phyloP scores from a whole-genome alignment of 176 grass and related monocot species.

The Eleusine indica region DNA sequence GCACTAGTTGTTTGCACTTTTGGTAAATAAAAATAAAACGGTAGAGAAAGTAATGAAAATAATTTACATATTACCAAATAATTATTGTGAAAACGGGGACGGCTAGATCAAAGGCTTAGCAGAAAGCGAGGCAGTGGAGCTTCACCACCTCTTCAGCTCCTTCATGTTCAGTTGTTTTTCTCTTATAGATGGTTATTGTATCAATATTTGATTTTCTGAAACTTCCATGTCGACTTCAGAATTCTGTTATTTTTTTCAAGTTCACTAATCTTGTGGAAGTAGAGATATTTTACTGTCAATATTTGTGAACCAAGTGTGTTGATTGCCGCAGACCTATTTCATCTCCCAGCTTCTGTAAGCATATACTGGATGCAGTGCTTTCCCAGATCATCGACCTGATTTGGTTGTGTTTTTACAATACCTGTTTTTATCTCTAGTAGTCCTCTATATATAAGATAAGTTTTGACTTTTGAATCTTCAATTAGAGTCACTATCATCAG shows the following conservation, averaged over 20 bases:
- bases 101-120: not conserved
- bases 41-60: not conserved
- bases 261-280: not conserved
- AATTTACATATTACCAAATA: not conserved
- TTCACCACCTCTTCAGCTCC: not conserved
- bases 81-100: not conserved
- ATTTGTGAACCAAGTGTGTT: not conserved
- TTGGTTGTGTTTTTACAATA: not conserved
- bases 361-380: constrained; percentile 1
- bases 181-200: not conserved
- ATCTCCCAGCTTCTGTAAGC: not conserved
- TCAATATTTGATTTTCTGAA: not conserved
- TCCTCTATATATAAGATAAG: not conserved
- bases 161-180: not conserved
- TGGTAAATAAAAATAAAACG: not conserved
- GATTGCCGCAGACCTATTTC: not conserved
- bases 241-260: not conserved
- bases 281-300: not conserved
- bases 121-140: not conserved
- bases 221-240: not conserved
- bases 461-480: not conserved
- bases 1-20: not conserved
- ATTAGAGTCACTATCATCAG: not conserved
- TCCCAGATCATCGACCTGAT: not conserved
- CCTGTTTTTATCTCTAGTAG: not conserved